These are phyloP conservation scores for Dipteronia dyeriana DNA, from an alignment of 345 rosid species.

Conservation along the genomic window DNA sequence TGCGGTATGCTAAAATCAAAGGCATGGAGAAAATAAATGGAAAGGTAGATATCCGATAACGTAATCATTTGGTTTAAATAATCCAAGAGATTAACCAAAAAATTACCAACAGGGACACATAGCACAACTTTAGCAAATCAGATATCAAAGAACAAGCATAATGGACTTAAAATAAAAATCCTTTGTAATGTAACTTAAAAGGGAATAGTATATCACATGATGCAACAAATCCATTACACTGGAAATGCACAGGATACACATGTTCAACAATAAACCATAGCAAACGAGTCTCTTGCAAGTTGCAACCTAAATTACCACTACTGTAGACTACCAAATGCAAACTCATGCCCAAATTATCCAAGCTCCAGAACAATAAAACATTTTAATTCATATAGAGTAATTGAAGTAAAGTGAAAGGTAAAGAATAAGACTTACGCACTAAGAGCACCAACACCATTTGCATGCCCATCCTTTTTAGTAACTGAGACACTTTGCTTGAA, in stretches of 20 bases:
- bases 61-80: too few species aligned
- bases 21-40: neutral
- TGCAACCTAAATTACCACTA: neutral
- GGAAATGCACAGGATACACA: neutral
- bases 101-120: neutral
- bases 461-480: slow-evolving; percentile 98
- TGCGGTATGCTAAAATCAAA: neutral
- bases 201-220: neutral
- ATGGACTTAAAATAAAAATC: neutral
- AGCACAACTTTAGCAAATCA: neutral
- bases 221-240: neutral
- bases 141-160: neutral
- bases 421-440: slow-evolving; percentile 72
- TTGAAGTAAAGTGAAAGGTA: neutral
- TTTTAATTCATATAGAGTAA: neutral
- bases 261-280: neutral
- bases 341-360: neutral
- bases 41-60: too few species aligned
- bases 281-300: neutral
- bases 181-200: neutral
- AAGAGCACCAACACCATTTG: slow-evolving; percentile 98
- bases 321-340: neutral
- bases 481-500: slow-evolving; percentile 87
- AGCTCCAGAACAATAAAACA: neutral
- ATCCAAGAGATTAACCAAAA: neutral